These are phyloP conservation scores for Podospora pseudopauciseta DNA, from an alignment of 495 filamentous ascomycete species.

Conservation along the genomic window DNA sequence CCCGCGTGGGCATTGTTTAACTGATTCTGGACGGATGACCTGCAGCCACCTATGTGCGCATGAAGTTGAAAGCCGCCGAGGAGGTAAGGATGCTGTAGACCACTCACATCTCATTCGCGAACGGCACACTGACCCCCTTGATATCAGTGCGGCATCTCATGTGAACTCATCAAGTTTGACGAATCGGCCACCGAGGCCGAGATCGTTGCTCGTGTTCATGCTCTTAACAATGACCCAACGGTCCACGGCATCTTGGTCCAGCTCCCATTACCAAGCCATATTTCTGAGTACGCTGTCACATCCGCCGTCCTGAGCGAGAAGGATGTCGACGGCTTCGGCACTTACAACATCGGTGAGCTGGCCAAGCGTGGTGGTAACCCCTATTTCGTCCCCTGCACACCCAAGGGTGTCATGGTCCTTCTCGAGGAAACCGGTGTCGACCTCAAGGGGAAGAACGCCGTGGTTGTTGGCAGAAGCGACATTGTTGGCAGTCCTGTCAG, in stretches of 20 bases:
- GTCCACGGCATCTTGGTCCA: slow-evolving; percentile 95
- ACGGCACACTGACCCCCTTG: slow-evolving; percentile 3
- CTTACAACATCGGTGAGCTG: slow-evolving; percentile 88
- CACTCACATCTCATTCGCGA: slow-evolving; percentile 3
- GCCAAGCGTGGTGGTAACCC: slow-evolving; percentile 89
- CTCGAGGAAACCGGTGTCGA: slow-evolving; percentile 79
- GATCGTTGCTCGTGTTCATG: slow-evolving; percentile 73
- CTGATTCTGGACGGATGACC: slow-evolving; percentile 20
- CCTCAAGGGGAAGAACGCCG: slow-evolving; percentile 83
- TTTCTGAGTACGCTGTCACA: slow-evolving; percentile 85
- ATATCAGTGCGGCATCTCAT: slow-evolving; percentile 76
- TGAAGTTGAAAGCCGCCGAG: slow-evolving; percentile 96
- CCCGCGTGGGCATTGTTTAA: slow-evolving; percentile 11
- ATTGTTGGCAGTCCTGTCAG: slow-evolving; percentile 97
- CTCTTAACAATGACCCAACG: slow-evolving; percentile 79
- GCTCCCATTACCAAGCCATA: slow-evolving; percentile 79
- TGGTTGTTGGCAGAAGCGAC: slow-evolving; percentile 91
- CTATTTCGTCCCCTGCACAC: slow-evolving; percentile 88
- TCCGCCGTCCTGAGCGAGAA: slow-evolving; percentile 88
- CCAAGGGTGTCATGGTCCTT: slow-evolving; percentile 93
- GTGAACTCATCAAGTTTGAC: slow-evolving; percentile 77
- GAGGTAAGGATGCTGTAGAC: slow-evolving; percentile 56
- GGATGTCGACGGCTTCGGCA: slow-evolving; percentile 97
- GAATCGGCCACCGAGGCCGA: slow-evolving; percentile 79
- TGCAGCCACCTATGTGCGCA: slow-evolving; percentile 93